Base-by-base conservation (phyloP, 1,139 yeast species). In the Waltiozyma solani region DNA sequence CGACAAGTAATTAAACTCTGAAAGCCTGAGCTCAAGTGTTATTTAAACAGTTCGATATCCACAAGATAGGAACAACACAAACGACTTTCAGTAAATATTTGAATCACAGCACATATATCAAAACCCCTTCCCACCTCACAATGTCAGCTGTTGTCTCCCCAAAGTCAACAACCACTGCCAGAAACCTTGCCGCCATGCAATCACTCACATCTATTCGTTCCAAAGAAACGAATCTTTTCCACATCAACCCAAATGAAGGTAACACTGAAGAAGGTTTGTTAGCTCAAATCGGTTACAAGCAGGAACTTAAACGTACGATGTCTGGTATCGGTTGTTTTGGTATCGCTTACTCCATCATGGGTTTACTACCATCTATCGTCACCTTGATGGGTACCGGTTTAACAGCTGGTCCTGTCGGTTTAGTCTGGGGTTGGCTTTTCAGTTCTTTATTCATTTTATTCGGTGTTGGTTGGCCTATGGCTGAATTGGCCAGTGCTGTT, bases 381-480 rank as follows among this genome's bases (percentile, higher is more conserved):
- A 60, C 69, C 14, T 56, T 57, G 9, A 47, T 59, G 42, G 52
- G 51, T 10, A 54, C 53, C 34, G 62, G 69, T 25, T 61, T 69
- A 39, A 61, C 69, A 18, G 75, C 75, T 15, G 79, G 79, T 3
- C 70, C 76, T 4, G 73, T 69, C 14, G 71, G 80, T 5, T 65
- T 76, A 20, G 71, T 77, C 17, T 80, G 86, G 85, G 84, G 86
- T 39, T 81, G 86, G 85, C 66, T 79, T 41, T 63, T 70, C 37
- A 71, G 31, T 27, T 27, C 79, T 33, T 72, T 74, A n/a, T 45
- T 68, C 38, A 78, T 79, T 46, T 72, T 80, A 43, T 56, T 77
- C 38, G 60, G 69, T 43, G 71, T 76, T 41, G 86, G 85, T 12
- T 48, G 69, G 40, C 68, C 80, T n/a, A 77, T 79, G 65, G 72